phyloP scores from a whole-genome alignment of 2,329 filamentous ascomycete genomes.

The Ophiostoma tasmaniense region DNA sequence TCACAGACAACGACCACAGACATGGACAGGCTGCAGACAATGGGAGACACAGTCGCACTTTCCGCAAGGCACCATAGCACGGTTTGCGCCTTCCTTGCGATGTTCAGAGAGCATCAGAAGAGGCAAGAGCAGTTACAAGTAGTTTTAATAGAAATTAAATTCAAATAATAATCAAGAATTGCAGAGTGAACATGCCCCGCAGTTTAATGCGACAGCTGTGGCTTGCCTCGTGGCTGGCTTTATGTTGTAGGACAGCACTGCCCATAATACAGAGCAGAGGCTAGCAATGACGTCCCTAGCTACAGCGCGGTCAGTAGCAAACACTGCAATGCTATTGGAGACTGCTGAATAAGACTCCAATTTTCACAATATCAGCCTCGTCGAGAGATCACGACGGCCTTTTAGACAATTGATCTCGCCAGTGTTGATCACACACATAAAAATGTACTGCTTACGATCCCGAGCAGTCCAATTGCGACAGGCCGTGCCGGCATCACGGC shows the following conservation, averaged over 20 bases:
- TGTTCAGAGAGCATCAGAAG: background rate
- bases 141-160: background rate
- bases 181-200: background rate
- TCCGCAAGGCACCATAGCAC: background rate
- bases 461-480: slow-evolving; percentile 5
- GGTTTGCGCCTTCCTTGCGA: background rate
- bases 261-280: background rate
- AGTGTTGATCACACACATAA: background rate
- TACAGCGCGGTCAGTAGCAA: background rate
- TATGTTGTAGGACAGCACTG: background rate
- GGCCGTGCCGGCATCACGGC: slow-evolving; percentile 35
- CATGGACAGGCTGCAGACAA: background rate
- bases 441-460: slow-evolving; percentile 16
- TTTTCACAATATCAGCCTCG: background rate
- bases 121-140: background rate
- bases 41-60: background rate
- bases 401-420: too few species aligned
- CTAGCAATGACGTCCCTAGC: background rate
- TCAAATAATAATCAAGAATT: too few species aligned
- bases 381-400: background rate
- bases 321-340: background rate
- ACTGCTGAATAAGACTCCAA: background rate
- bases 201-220: slow-evolving; percentile 8
- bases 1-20: background rate
- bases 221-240: slow-evolving; percentile 13